Percentiles rank a stretch among this genome's conserved stretches.
These are phyloP conservation scores for Pythium insidiosum DNA, from an alignment of 352 stramenopile genomes.

Conservation along the genomic window DNA sequence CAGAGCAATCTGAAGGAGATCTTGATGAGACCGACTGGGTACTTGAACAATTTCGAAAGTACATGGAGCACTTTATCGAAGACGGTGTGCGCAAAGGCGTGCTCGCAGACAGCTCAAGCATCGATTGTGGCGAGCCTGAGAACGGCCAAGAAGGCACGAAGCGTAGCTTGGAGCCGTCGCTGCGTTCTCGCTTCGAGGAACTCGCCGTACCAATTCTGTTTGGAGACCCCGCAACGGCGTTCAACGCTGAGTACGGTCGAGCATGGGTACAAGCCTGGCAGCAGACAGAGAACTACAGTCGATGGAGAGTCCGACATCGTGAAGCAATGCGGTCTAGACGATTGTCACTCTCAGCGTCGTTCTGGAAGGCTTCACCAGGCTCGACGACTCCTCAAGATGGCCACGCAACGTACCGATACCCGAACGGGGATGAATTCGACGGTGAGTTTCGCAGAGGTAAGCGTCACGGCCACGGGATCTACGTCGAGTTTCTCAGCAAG, in stretches of 20 bases:
- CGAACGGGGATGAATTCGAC: slow-evolving; percentile 75
- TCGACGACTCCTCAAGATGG: slow-evolving; percentile 38
- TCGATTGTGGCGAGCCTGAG: not conserved
- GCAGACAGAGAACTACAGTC: slow-evolving; percentile 47
- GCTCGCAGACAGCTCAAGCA: slow-evolving; percentile 8
- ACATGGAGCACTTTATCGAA: slow-evolving; percentile 54
- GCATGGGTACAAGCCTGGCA: slow-evolving; percentile 61
- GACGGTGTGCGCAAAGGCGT: slow-evolving; percentile 23
- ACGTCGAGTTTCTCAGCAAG: slow-evolving; percentile 67
- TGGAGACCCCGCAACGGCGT: slow-evolving; percentile 23
- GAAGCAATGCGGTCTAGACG: slow-evolving; percentile 25
- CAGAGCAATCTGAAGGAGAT: slow-evolving; percentile 29
- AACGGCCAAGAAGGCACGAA: not conserved
- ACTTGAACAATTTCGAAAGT: slow-evolving; percentile 42
- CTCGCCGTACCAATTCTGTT: slow-evolving; percentile 38
- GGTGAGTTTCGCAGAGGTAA: slow-evolving; percentile 55
- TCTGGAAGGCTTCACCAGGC: no score
- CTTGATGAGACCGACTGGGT: slow-evolving; percentile 67
- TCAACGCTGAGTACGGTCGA: slow-evolving; percentile 50
- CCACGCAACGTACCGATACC: slow-evolving; percentile 37
- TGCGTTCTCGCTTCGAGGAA: slow-evolving; percentile 46
- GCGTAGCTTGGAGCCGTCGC: slow-evolving; percentile 31
- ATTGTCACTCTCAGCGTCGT: slow-evolving; percentile 1
- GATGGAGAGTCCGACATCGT: slow-evolving; percentile 27
- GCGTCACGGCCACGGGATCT: slow-evolving; percentile 66